These are phyloP conservation scores for Phylloporus scabripes DNA, from an alignment of 768 basidiomycete genomes.

Conservation along the genomic window DNA sequence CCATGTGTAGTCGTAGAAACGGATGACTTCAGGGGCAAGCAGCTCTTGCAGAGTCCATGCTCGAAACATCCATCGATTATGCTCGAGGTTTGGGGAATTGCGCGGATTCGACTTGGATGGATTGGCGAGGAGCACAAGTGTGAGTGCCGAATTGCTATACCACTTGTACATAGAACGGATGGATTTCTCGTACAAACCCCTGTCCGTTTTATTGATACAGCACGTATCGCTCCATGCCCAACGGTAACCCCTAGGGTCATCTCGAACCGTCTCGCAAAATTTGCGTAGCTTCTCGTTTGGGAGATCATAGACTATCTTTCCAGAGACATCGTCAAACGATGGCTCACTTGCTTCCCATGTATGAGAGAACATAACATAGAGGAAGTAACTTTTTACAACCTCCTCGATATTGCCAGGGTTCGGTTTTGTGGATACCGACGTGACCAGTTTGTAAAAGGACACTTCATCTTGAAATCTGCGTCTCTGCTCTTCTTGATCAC, in stretches of 20 bases:
- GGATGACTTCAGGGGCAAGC: conserved; percentile 9
- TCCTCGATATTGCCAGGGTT: not conserved
- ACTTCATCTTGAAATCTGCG: not conserved
- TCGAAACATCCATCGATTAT: conserved; percentile 15
- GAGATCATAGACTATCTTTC: not conserved
- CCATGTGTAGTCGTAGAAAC: conserved; percentile 9
- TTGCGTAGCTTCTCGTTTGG: conserved; percentile 7
- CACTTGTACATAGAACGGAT: conserved; percentile 14
- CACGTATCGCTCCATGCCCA: conserved; percentile 12
- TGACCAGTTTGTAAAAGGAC: conserved; percentile 2
- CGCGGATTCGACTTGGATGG: not conserved
- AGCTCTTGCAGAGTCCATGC: conserved; percentile 15
- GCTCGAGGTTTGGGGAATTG: not conserved
- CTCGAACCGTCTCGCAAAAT: conserved; percentile 5
- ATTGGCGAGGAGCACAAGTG: conserved; percentile 9
- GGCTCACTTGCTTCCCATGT: conserved; percentile 13
- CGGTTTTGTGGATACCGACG: not conserved
- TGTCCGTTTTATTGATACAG: not conserved
- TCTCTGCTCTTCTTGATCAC: not conserved
- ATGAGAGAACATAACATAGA: conserved; percentile 17
- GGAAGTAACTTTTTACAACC: conserved; percentile 4
- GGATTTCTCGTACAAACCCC: not conserved
- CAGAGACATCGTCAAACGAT: conserved; percentile 2
- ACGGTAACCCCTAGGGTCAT: not conserved
- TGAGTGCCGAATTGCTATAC: conserved; percentile 10